These are phyloP conservation scores for Candida tetrigidarum DNA, from an alignment of 1,139 yeast genomes.

Conservation along the genomic window DNA sequence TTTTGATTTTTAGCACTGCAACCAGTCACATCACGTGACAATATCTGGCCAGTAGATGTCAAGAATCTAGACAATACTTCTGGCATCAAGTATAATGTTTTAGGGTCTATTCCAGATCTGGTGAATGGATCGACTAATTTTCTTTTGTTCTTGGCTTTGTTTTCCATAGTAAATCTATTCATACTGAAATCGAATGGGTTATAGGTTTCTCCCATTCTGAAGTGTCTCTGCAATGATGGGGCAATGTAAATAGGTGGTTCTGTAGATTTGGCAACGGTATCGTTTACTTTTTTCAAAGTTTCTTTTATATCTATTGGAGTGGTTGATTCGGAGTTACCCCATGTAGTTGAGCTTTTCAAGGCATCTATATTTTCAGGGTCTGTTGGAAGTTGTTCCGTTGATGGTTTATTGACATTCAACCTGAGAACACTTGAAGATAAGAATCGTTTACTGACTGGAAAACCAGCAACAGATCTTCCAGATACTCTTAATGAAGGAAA, in stretches of 20 bases:
- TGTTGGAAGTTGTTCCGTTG: background rate
- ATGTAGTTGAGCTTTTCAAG: slow-evolving; percentile 34
- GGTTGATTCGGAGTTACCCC: slow-evolving; percentile 41
- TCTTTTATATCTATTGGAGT: slow-evolving; percentile 9
- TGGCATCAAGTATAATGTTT: slow-evolving; percentile 68
- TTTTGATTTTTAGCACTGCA: slow-evolving; percentile 64
- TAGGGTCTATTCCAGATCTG: slow-evolving; percentile 62
- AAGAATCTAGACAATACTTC: slow-evolving; percentile 61
- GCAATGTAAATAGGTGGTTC: slow-evolving; percentile 27
- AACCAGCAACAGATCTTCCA: background rate
- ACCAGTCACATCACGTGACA: slow-evolving; percentile 71
- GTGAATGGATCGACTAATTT: slow-evolving; percentile 45
- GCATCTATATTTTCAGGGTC: background rate
- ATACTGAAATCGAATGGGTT: slow-evolving; percentile 79
- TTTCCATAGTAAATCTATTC: slow-evolving; percentile 50
- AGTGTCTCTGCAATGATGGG: slow-evolving; percentile 38
- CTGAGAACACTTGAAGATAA: background rate
- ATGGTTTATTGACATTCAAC: background rate
- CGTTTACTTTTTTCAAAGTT: slow-evolving; percentile 17
- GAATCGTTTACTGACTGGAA: background rate
- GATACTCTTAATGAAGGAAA: slow-evolving; percentile 8
- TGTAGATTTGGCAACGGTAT: slow-evolving; percentile 28
- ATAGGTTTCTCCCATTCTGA: slow-evolving; percentile 52
- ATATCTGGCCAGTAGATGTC: slow-evolving; percentile 66
- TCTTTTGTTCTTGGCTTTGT: slow-evolving; percentile 20